Evolutionary conservation across 139 green algal genomes (phyloP).

Genomic region (Micractinium conductrix): DNA sequence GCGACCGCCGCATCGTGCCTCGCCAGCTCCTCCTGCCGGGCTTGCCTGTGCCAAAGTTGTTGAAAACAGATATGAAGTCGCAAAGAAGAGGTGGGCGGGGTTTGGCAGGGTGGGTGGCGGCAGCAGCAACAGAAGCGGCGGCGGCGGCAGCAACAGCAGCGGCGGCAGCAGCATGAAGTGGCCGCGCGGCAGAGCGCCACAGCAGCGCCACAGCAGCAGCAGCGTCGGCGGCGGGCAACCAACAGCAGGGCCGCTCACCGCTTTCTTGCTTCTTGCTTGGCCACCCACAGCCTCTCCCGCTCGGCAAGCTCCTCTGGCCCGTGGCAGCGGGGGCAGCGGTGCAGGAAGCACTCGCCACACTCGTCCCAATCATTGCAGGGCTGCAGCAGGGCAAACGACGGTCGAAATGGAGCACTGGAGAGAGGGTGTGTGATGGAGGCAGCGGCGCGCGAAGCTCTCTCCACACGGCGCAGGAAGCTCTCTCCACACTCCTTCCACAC

Average conservation of each 20-base stretch:
- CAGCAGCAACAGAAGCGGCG: no score
- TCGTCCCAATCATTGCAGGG: slow-evolving; percentile 5
- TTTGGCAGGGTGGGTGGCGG: no score
- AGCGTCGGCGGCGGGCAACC: background rate
- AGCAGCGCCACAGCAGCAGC: background rate
- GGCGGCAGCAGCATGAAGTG: no score
- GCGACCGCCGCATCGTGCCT: background rate
- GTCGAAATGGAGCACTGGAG: no score
- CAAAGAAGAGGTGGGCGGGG: no score
- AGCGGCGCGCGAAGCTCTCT: no score
- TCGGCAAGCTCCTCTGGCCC: slow-evolving; percentile 15
- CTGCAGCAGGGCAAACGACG: background rate
- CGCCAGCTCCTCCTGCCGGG: slow-evolving; percentile 8
- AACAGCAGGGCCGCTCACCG: background rate
- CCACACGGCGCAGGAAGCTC: no score
- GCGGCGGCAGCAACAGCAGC: no score
- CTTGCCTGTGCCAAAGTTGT: no score
- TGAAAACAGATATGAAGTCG: no score
- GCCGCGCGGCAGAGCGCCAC: no score
- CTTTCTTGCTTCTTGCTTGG: background rate
- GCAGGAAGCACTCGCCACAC: slow-evolving; percentile 7
- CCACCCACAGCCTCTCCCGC: slow-evolving; percentile 7
- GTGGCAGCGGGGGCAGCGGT: slow-evolving; percentile 15
- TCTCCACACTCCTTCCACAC: background rate
- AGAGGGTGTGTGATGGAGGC: no score